These are phyloP conservation scores for Teunomyces gatunensis DNA, from an alignment of 805 yeast species.

Conservation along the genomic window DNA sequence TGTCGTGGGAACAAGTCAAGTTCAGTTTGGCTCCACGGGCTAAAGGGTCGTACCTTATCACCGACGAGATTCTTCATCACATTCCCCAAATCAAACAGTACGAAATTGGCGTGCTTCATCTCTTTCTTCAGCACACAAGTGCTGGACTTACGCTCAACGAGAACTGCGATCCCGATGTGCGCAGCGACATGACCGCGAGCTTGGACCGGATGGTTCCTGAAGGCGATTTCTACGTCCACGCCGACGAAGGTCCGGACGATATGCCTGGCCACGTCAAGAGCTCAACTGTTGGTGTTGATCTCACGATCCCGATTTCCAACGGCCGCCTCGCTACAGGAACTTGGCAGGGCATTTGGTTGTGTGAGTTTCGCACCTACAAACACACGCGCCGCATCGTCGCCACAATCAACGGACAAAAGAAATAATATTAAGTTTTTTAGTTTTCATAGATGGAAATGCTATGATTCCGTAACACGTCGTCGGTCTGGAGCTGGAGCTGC, in stretches of 20 bases:
- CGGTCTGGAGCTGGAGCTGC: conserved; percentile 24
- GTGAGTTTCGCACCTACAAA: conserved; percentile 65
- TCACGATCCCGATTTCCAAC: conserved; percentile 66
- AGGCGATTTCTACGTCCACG: conserved; percentile 53
- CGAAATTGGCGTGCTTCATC: conserved; percentile 60
- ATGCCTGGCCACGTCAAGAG: conserved; percentile 81
- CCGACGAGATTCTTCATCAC: conserved; percentile 56
- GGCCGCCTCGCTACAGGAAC: conserved; percentile 73
- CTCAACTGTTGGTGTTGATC: conserved; percentile 48
- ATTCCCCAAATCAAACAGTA: conserved; percentile 60
- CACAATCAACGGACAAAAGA: conserved; percentile 62
- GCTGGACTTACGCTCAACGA: conserved; percentile 77
- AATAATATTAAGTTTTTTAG: neutral
- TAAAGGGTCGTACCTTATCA: conserved; percentile 69
- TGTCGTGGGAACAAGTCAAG: conserved; percentile 58
- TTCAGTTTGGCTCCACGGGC: conserved; percentile 55
- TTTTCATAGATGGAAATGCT: conserved; percentile 31
- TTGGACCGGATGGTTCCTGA: conserved; percentile 71
- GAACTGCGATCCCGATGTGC: conserved; percentile 77
- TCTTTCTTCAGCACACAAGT: conserved; percentile 77
- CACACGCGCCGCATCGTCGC: conserved; percentile 70
- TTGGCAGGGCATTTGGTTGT: conserved; percentile 81
- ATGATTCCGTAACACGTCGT: conserved; percentile 31
- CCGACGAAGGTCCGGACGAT: conserved; percentile 80
- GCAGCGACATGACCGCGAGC: conserved; percentile 63